A percentile compares a stretch with the other conserved stretches of the same genome.
These are phyloP conservation scores for Cynanchum wilfordii DNA, from an alignment of 257 asterid species.

Conservation along the genomic window DNA sequence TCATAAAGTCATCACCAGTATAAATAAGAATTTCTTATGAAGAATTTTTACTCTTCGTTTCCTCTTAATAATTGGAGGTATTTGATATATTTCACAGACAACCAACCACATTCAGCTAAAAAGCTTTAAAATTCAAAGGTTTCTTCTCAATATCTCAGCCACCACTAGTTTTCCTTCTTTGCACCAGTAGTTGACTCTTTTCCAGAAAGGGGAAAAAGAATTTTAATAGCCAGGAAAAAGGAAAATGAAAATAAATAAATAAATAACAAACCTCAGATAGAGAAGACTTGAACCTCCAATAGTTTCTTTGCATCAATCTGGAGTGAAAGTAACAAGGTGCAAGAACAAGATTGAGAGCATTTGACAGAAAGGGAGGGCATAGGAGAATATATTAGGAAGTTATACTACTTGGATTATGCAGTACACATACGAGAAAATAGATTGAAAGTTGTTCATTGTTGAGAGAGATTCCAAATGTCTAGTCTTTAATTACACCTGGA, in stretches of 20 bases:
- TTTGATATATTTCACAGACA: background rate
- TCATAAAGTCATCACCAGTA: too few species aligned
- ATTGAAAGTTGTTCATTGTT: background rate
- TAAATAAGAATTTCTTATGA: too few species aligned
- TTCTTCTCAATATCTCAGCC: background rate
- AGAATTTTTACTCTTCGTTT: too few species aligned
- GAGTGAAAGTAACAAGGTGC: background rate
- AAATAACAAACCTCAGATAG: too few species aligned
- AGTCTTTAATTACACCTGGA: background rate
- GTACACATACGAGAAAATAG: background rate
- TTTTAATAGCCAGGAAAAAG: too few species aligned
- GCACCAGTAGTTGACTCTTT: background rate
- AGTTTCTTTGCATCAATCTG: background rate
- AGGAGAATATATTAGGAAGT: background rate
- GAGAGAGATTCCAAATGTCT: background rate
- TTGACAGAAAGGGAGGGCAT: background rate
- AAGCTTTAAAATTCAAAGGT: background rate
- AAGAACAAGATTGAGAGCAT: background rate
- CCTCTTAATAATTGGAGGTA: background rate
- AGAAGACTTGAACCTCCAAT: too few species aligned
- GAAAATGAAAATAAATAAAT: too few species aligned
- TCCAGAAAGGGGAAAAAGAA: too few species aligned
- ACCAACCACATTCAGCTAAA: too few species aligned
- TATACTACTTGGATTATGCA: background rate
- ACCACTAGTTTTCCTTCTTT: background rate